These are phyloP conservation scores for Podospora tetraspora DNA, from an alignment of 495 filamentous ascomycete genomes.

Conservation along the genomic window DNA sequence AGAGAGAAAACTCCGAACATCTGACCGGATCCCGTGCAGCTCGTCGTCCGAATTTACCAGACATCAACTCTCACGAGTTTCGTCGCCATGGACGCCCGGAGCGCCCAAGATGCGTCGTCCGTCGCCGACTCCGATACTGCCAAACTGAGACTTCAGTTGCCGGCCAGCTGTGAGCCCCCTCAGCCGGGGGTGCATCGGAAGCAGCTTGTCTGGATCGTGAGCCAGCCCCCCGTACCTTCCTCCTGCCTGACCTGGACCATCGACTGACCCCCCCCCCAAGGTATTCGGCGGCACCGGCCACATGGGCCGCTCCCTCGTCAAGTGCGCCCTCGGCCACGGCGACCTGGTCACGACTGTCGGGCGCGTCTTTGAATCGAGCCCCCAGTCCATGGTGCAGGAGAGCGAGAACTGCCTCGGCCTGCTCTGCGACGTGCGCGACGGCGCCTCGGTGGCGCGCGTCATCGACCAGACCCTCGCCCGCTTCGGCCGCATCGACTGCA, in stretches of 20 bases:
- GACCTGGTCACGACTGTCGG: conserved; percentile 90
- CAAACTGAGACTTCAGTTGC: conserved; percentile 49
- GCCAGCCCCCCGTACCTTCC: conserved; percentile 13
- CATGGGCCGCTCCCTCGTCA: conserved; percentile 86
- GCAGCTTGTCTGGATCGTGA: conserved; percentile 77
- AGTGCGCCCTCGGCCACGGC: conserved; percentile 68
- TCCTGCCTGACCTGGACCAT: background rate
- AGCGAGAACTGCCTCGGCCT: conserved; percentile 72
- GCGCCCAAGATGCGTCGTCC: conserved; percentile 21
- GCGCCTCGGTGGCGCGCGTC: conserved; percentile 67
- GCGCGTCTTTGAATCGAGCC: conserved; percentile 71
- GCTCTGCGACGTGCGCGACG: conserved; percentile 83
- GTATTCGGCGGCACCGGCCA: conserved; percentile 95
- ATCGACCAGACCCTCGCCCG: conserved; percentile 61
- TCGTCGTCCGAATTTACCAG: background rate
- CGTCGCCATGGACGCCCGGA: conserved; percentile 24
- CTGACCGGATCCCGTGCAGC: background rate
- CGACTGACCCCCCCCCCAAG: conserved; percentile 25
- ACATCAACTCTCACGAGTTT: background rate
- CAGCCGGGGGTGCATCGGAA: conserved; percentile 64
- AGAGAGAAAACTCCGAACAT: background rate
- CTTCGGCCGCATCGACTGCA: conserved; percentile 80
- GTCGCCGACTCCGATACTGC: conserved; percentile 22
- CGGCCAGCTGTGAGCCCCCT: conserved; percentile 74
- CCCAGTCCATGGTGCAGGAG: conserved; percentile 60